These are phyloP conservation scores for Biancaea sappan DNA, from an alignment of 306 rosid species.

Conservation along the genomic window DNA sequence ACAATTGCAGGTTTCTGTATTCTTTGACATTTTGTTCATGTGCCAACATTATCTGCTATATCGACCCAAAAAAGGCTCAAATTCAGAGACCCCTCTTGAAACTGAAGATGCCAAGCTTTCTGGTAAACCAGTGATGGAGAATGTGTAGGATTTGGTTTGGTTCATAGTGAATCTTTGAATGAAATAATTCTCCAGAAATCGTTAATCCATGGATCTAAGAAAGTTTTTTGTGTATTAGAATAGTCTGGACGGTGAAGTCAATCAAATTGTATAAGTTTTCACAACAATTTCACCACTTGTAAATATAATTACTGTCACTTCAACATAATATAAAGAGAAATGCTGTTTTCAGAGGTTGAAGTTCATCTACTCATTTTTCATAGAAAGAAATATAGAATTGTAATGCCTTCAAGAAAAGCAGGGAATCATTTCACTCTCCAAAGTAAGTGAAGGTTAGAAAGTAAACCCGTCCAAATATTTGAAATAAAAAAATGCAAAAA, in stretches of 20 bases:
- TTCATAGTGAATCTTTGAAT: neutral
- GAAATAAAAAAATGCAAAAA: no score
- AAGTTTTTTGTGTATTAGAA: neutral
- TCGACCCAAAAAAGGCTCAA: constrained; percentile 28
- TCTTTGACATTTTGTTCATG: constrained; percentile 65
- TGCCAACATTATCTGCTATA: constrained; percentile 57
- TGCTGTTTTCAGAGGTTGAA: no score
- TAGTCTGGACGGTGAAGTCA: neutral
- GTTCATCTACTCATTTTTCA: no score
- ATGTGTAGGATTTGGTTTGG: constrained; percentile 35
- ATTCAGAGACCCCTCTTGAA: constrained; percentile 20
- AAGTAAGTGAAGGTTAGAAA: neutral
- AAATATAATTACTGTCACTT: no score
- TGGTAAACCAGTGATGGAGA: constrained; percentile 22
- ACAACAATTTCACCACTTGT: neutral
- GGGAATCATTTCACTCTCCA: no score
- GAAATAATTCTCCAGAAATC: neutral
- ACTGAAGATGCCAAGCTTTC: constrained; percentile 11
- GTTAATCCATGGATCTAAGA: neutral
- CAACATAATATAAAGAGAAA: no score
- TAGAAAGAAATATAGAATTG: no score
- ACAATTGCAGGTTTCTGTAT: constrained; percentile 55
- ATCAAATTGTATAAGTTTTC: neutral
- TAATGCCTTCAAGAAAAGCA: no score
- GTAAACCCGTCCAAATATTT: neutral